phyloP scores from a whole-genome alignment of 805 yeast genomes.

The Metschnikowia continentalis region DNA sequence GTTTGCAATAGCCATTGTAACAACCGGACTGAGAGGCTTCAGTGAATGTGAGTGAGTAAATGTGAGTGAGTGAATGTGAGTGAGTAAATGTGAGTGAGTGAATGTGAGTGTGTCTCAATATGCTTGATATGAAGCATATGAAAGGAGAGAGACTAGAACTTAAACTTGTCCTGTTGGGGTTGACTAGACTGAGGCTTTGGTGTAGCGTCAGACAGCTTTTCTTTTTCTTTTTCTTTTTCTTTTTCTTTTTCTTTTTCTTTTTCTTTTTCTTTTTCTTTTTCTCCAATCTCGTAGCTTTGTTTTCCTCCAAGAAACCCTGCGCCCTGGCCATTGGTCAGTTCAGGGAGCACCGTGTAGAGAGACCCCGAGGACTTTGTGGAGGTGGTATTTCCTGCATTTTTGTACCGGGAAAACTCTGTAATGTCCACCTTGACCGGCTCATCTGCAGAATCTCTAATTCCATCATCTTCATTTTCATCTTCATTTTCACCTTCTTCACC shows the following conservation, averaged over 20 bases:
- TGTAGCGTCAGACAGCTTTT: too few relatives aligned
- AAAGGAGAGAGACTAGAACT: too few relatives aligned
- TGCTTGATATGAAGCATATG: too few relatives aligned
- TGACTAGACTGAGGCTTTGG: neutral
- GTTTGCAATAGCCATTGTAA: too few relatives aligned
- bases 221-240: neutral
- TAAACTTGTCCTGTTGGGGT: neutral
- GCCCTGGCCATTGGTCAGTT: conserved; percentile 5
- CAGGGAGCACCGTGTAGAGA: conserved; percentile 15
- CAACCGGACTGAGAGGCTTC: too few relatives aligned
- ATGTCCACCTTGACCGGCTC: conserved; percentile 14
- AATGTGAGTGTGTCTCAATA: too few relatives aligned
- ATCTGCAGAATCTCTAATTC: conserved; percentile 9
- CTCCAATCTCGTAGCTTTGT: conserved; percentile 5
- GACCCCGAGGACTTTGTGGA: neutral
- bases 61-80: too few relatives aligned
- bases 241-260: neutral
- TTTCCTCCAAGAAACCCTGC: conserved; percentile 2
- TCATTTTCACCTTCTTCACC: conserved; percentile 29
- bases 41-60: too few relatives aligned
- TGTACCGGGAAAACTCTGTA: conserved; percentile 7
- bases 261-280: neutral
- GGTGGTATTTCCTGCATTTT: neutral
- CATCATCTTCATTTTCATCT: conserved; percentile 5
- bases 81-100: too few relatives aligned